Conservation (phyloP, 495 filamentous ascomycete species). For the Haplographium delicatum region DNA sequence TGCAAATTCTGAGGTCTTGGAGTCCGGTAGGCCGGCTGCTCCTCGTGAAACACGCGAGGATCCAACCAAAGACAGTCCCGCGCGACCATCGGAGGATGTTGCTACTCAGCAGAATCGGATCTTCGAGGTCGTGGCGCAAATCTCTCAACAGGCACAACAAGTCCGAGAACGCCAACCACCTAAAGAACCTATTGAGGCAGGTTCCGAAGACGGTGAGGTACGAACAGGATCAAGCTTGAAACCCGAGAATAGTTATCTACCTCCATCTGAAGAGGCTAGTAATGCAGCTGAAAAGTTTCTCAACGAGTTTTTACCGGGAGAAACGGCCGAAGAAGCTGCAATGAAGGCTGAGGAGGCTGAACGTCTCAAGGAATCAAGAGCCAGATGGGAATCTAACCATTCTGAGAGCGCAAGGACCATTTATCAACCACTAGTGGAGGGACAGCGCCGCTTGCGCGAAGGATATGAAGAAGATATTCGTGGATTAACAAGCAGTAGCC, state of each 20-base stretch:
- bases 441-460: conserved; percentile 6
- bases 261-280: conserved; percentile 19
- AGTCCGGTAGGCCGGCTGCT: conserved; percentile 6
- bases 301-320: conserved; percentile 32
- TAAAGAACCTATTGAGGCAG: conserved; percentile 16
- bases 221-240: conserved; percentile 16
- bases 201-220: conserved; percentile 29
- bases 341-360: conserved; percentile 18
- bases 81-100: conserved; percentile 7
- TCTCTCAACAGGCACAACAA: conserved; percentile 20
- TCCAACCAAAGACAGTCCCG: background rate
- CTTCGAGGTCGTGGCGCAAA: conserved; percentile 21
- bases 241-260: background rate
- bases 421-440: conserved; percentile 9
- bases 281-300: conserved; percentile 39
- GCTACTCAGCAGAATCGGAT: conserved; percentile 14
- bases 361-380: conserved; percentile 25
- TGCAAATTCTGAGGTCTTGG: conserved; percentile 6
- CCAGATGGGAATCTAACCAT: conserved; percentile 30
- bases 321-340: background rate
- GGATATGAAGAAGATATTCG: conserved; percentile 7
- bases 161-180: conserved; percentile 13
- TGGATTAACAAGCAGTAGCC: background rate
- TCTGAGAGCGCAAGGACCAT: conserved; percentile 11
- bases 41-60: background rate